phyloP scores from a whole-genome alignment of 78 protist genomes.

The Monosiga brevicollis region DNA sequence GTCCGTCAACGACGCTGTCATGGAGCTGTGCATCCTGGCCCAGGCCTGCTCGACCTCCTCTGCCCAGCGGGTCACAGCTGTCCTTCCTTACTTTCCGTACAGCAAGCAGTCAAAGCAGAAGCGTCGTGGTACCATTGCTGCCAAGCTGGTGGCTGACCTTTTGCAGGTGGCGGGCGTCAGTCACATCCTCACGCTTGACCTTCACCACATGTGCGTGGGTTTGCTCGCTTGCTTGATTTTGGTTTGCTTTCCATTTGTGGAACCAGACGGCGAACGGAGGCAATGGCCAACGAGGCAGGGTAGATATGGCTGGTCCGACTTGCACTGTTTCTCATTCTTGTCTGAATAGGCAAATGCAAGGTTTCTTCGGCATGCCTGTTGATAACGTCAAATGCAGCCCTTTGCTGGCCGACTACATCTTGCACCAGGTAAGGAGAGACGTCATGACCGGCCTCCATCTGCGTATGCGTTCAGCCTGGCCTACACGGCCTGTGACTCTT shows the following conservation, averaged over 20 bases:
- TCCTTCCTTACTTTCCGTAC: conserved; percentile 77
- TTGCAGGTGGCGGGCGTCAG: conserved; percentile 49
- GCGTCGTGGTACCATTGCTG: conserved; percentile 73
- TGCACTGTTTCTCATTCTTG: too few species aligned
- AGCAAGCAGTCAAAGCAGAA: conserved; percentile 49
- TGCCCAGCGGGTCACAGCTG: conserved; percentile 56
- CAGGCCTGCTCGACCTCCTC: conserved; percentile 53
- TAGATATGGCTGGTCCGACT: too few species aligned
- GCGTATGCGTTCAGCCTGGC: too few species aligned
- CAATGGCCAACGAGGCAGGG: too few species aligned
- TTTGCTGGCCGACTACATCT: background rate
- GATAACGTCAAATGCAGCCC: conserved; percentile 41
- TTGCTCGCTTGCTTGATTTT: too few species aligned
- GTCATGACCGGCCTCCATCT: too few species aligned
- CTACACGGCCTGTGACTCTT: too few species aligned
- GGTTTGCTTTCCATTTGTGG: too few species aligned
- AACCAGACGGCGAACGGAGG: too few species aligned
- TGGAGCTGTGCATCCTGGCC: conserved; percentile 65
- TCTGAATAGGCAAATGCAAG: conserved; percentile 87
- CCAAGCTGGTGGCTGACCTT: conserved; percentile 50
- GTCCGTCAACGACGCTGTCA: conserved; percentile 57
- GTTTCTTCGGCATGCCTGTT: conserved; percentile 60
- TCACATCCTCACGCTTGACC: conserved; percentile 61
- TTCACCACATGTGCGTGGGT: conserved; percentile 72
- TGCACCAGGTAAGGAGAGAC: too few species aligned